Evolutionary conservation across 2,329 filamentous ascomycete genomes (phyloP).

Genomic region (Thielaviopsis populi): DNA sequence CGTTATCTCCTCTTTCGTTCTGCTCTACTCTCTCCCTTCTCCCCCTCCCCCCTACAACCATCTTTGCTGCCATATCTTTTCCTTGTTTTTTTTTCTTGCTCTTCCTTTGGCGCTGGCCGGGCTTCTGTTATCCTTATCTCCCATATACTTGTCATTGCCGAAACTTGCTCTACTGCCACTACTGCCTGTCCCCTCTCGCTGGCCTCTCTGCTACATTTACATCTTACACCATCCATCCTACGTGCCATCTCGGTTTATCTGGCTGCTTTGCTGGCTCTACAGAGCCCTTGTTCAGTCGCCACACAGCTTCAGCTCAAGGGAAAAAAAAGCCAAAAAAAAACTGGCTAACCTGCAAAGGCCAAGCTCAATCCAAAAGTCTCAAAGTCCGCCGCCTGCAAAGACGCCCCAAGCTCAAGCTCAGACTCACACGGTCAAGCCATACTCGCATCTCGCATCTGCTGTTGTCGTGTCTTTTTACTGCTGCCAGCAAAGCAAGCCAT

Average conservation of each 20-base stretch:
- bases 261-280: not conserved
- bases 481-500: not conserved
- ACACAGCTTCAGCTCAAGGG: not conserved
- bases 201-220: not conserved
- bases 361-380: not conserved
- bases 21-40: no score
- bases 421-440: not conserved
- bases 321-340: not conserved
- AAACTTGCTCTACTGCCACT: no score
- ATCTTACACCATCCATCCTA: not conserved
- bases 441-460: not conserved
- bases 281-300: not conserved
- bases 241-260: not conserved
- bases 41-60: not conserved
- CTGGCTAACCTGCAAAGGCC: not conserved
- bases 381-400: not conserved
- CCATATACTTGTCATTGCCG: not conserved
- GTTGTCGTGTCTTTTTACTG: not conserved
- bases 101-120: not conserved
- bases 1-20: not conserved
- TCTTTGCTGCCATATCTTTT: not conserved
- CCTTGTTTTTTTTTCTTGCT: not conserved
- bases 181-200: no score
- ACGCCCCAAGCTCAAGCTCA: not conserved
- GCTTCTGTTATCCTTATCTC: slow-evolving; percentile 1